phyloP scores from a whole-genome alignment of 2,329 filamentous ascomycete genomes.

The Hypoxylon sp. region DNA sequence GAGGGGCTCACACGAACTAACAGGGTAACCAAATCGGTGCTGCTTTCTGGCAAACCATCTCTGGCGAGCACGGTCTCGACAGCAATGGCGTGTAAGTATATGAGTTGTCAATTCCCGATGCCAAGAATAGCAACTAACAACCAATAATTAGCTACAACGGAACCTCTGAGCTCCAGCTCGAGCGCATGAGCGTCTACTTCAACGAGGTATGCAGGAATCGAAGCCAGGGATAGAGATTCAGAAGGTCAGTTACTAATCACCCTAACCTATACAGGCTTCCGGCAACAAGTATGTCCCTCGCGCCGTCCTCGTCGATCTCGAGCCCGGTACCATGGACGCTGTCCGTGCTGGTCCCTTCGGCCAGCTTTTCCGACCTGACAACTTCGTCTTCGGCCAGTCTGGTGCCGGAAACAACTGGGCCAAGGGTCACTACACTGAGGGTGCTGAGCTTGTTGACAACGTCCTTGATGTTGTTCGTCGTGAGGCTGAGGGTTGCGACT shows the following conservation, averaged over 20 bases:
- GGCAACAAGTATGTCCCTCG: conserved; percentile 99
- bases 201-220: conserved; percentile 70
- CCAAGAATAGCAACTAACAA: conserved; percentile 47
- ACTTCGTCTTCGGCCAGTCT: conserved; percentile 99
- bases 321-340: conserved; percentile 99
- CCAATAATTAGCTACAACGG: conserved; percentile 84
- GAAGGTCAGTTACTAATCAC: conserved; percentile 36
- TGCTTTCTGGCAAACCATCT: conserved; percentile 97
- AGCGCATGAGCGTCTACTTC: conserved; percentile 99
- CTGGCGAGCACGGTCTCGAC: conserved; percentile 95
- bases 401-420: conserved; percentile 99
- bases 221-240: background rate
- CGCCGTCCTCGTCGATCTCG: conserved; percentile 98
- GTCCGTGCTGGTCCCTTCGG: conserved; percentile 98
- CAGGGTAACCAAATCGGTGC: conserved; percentile 99
- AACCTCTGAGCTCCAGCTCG: conserved; percentile 97
- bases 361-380: conserved; percentile 99
- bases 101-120: conserved; percentile 24
- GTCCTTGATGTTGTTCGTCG: conserved; percentile 98
- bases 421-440: conserved; percentile 99
- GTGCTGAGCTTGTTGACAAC: conserved; percentile 98
- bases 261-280: conserved; percentile 74
- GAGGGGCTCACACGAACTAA: conserved; percentile 55
- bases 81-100: conserved; percentile 90
- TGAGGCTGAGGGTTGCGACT: conserved; percentile 99